These are phyloP conservation scores for Nannizziopsis barbatae DNA, from an alignment of 2,329 filamentous ascomycete genomes.

Conservation along the genomic window DNA sequence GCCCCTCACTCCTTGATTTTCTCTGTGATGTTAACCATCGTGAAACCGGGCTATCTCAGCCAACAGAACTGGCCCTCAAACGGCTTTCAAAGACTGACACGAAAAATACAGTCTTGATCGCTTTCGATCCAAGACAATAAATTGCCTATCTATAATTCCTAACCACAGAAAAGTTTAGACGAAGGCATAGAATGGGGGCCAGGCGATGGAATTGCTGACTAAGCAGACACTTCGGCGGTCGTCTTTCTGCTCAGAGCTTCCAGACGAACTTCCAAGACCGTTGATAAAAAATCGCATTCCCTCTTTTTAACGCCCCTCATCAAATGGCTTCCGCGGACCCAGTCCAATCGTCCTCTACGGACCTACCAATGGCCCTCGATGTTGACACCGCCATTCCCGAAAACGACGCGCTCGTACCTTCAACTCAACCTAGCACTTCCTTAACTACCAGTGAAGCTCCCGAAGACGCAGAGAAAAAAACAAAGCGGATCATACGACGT, in stretches of 20 bases:
- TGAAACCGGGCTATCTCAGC: slow-evolving; percentile 20
- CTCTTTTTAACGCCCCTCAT: not conserved
- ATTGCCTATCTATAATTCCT: no score
- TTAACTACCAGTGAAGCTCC: slow-evolving; percentile 27
- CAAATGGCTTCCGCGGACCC: slow-evolving; percentile 14
- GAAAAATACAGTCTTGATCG: no score
- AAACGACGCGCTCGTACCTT: slow-evolving; percentile 12
- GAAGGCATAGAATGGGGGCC: no score
- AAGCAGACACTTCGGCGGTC: no score
- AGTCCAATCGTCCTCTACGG: slow-evolving; percentile 6
- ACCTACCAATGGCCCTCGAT: not conserved
- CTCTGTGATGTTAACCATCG: slow-evolving; percentile 98
- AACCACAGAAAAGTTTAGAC: no score
- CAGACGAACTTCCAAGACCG: no score
- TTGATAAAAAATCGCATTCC: not conserved
- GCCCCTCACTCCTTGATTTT: slow-evolving; percentile 91
- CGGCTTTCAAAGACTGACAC: no score
- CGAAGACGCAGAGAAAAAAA: slow-evolving; percentile 44
- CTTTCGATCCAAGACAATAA: no score
- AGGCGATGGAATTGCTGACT: no score
- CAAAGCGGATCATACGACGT: slow-evolving; percentile 84
- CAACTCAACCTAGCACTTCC: slow-evolving; percentile 14
- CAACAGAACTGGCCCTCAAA: not conserved
- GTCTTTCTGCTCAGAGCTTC: no score
- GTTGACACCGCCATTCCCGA: slow-evolving; percentile 1